These are phyloP conservation scores for Phytophthora pini DNA, from an alignment of 352 stramenopile genomes.

Conservation along the genomic window DNA sequence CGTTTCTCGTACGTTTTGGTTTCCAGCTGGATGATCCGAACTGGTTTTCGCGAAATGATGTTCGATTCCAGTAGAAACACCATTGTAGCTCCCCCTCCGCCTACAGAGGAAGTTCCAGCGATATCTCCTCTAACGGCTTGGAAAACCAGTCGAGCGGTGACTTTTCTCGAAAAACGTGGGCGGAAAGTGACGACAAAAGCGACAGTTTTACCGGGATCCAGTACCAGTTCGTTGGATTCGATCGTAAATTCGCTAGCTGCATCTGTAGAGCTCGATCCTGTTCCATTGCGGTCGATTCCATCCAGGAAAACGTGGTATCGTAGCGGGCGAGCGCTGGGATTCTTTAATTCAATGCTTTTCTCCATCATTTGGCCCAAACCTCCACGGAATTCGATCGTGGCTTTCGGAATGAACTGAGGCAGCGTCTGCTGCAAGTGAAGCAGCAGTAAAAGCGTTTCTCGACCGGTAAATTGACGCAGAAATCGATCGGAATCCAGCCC, in stretches of 20 bases:
- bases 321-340: slow-evolving; percentile 84
- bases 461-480: slow-evolving; percentile 57
- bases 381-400: slow-evolving; percentile 93
- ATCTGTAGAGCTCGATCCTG: not conserved
- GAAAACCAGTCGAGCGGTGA: slow-evolving; percentile 91
- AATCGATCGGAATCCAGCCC: slow-evolving; percentile 66
- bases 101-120: slow-evolving; percentile 22
- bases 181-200: slow-evolving; percentile 87
- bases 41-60: slow-evolving; percentile 76
- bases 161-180: slow-evolving; percentile 85
- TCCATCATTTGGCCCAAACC: slow-evolving; percentile 85
- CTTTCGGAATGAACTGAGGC: slow-evolving; percentile 93
- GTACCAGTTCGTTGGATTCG: slow-evolving; percentile 62
- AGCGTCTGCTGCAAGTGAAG: slow-evolving; percentile 92
- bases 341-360: slow-evolving; percentile 95
- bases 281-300: slow-evolving; percentile 18
- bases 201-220: slow-evolving; percentile 80
- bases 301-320: slow-evolving; percentile 92
- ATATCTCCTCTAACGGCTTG: slow-evolving; percentile 63
- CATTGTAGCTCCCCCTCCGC: slow-evolving; percentile 73
- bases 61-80: slow-evolving; percentile 91
- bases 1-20: slow-evolving; percentile 83
- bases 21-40: slow-evolving; percentile 85
- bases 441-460: slow-evolving; percentile 85
- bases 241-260: slow-evolving; percentile 73